These are phyloP conservation scores for Paramyrothecium sp. DNA, from an alignment of 2,329 filamentous ascomycete species.

Conservation along the genomic window DNA sequence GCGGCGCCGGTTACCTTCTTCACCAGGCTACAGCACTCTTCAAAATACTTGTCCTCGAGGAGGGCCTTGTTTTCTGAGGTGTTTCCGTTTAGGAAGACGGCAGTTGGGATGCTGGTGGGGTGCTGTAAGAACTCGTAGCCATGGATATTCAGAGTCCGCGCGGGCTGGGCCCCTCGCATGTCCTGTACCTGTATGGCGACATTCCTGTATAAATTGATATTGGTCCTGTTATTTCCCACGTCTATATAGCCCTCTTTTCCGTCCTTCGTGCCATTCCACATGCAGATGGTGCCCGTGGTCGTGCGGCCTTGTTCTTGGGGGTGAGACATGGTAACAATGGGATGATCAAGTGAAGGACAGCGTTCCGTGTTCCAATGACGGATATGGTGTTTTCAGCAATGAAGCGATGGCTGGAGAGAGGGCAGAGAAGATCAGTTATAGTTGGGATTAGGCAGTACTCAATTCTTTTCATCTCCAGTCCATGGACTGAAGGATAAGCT, in stretches of 20 bases:
- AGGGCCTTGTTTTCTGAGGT: neutral
- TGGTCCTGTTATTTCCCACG: neutral
- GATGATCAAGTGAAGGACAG: no score
- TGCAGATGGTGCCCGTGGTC: neutral
- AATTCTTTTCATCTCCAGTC: no score
- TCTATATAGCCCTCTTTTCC: neutral
- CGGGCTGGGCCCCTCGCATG: neutral
- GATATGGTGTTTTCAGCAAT: no score
- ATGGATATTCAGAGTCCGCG: neutral
- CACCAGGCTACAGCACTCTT: neutral
- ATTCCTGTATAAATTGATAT: neutral
- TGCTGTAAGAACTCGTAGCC: neutral
- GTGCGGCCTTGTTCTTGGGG: no score
- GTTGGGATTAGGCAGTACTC: no score
- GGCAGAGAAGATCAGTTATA: no score
- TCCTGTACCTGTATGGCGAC: neutral
- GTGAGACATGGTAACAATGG: no score
- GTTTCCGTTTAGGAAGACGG: neutral
- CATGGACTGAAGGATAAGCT: no score
- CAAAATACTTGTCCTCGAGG: neutral
- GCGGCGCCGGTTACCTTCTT: neutral
- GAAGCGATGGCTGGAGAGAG: no score
- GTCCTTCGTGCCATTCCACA: conserved; percentile 1
- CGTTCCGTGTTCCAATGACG: no score
- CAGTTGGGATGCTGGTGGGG: neutral